A percentile compares a stretch with the other conserved stretches of the same genome.
Evolutionary conservation across 106 monocot genomes (phyloP).

Genomic region (Platanthera zijinensis): DNA sequence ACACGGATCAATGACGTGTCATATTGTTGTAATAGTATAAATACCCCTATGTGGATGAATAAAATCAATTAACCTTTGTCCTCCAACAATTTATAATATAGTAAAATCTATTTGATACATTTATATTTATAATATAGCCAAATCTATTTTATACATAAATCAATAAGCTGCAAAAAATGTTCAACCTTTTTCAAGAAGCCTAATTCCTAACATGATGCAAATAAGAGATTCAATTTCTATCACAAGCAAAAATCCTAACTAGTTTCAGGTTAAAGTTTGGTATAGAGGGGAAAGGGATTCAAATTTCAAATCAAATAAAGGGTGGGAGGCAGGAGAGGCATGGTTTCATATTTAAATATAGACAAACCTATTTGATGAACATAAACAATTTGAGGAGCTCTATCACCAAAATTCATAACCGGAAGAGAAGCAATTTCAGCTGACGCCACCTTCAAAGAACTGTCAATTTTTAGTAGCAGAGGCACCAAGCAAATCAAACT

Average conservation of each 20-base stretch:
- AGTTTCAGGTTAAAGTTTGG: not conserved
- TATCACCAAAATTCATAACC: constrained; percentile 24
- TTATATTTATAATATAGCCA: no score
- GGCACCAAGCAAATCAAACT: not conserved
- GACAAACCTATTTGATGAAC: constrained; percentile 84
- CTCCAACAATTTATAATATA: no score
- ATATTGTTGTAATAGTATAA: no score
- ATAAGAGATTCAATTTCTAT: no score
- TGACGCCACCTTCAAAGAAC: constrained; percentile 54
- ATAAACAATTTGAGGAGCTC: constrained; percentile 74
- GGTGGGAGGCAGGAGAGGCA: not conserved
- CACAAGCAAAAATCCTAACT: not conserved
- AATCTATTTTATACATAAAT: no score
- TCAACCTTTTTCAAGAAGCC: no score
- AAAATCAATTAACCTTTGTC: no score
- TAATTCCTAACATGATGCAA: no score
- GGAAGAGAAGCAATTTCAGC: constrained; percentile 61
- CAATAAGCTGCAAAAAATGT: no score
- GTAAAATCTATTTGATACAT: no score
- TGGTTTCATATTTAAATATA: constrained; percentile 4
- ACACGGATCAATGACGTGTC: no score
- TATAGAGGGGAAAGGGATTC: not conserved
- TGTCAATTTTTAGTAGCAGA: not conserved
- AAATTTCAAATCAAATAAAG: not conserved
- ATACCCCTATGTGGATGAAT: no score